These are phyloP conservation scores for Neopestalotiopsis sp. DNA, from an alignment of 2,329 filamentous ascomycete genomes.

Conservation along the genomic window DNA sequence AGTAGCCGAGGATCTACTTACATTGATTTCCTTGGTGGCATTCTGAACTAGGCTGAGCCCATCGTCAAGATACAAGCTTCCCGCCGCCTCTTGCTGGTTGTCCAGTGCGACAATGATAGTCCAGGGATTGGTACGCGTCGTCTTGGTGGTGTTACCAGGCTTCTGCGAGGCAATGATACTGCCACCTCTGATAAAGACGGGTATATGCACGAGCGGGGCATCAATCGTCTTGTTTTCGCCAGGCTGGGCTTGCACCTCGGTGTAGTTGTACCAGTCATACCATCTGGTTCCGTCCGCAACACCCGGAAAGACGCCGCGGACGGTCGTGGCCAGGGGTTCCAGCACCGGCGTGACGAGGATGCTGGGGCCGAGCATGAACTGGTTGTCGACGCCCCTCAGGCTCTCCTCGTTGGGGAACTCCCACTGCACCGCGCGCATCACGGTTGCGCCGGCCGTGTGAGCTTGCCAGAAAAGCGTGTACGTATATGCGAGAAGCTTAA, in stretches of 20 bases:
- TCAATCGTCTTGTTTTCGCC: slow-evolving; percentile 48
- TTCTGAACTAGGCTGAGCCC: slow-evolving; percentile 69
- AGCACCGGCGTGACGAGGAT: slow-evolving; percentile 73
- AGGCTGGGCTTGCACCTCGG: slow-evolving; percentile 46
- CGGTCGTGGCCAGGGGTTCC: slow-evolving; percentile 63
- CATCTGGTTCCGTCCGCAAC: slow-evolving; percentile 64
- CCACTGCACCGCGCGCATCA: slow-evolving; percentile 77
- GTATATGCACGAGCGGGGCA: slow-evolving; percentile 68
- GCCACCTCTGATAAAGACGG: slow-evolving; percentile 75
- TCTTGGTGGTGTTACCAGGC: slow-evolving; percentile 69
- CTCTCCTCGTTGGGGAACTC: slow-evolving; percentile 75
- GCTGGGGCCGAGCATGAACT: slow-evolving; percentile 73
- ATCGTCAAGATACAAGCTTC: slow-evolving; percentile 75
- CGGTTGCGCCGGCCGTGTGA: slow-evolving; percentile 69
- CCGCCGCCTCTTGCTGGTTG: slow-evolving; percentile 58
- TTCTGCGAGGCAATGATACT: slow-evolving; percentile 71
- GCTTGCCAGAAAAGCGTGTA: slow-evolving; percentile 76
- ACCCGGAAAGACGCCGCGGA: slow-evolving; percentile 74
- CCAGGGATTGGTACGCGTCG: slow-evolving; percentile 69
- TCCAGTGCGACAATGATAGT: slow-evolving; percentile 68
- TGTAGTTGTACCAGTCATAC: slow-evolving; percentile 81
- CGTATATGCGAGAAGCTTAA: slow-evolving; percentile 74
- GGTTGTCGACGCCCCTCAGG: slow-evolving; percentile 67
- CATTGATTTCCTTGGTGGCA: slow-evolving; percentile 57
- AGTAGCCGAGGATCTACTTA: slow-evolving; percentile 31